These are phyloP conservation scores for Neonectria faginata DNA, from an alignment of 2,329 filamentous ascomycete genomes.

Conservation along the genomic window DNA sequence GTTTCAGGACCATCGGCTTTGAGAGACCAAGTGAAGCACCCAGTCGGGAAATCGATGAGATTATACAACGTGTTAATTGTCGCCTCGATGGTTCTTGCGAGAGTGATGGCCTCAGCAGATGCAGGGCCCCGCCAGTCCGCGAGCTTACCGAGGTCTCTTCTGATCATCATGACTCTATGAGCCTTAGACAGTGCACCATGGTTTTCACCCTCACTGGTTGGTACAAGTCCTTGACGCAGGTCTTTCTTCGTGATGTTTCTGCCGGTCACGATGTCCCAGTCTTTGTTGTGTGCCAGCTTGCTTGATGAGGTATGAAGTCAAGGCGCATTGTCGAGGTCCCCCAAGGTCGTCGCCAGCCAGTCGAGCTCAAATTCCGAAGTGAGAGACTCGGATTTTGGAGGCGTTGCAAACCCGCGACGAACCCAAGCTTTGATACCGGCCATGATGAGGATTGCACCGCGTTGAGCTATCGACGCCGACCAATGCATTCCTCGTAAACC, in stretches of 20 bases:
- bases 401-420: slow-evolving; percentile 32
- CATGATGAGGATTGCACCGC: slow-evolving; percentile 44
- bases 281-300: not conserved
- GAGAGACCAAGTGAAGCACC: not conserved
- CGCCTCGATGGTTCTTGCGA: slow-evolving; percentile 39
- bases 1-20: not conserved
- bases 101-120: slow-evolving; percentile 26
- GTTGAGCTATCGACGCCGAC: slow-evolving; percentile 43
- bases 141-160: slow-evolving; percentile 34
- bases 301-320: not conserved
- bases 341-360: slow-evolving; percentile 18
- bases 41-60: not conserved
- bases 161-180: slow-evolving; percentile 31
- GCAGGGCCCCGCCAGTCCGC: slow-evolving; percentile 39
- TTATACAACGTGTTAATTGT: slow-evolving; percentile 38
- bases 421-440: slow-evolving; percentile 40
- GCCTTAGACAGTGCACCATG: slow-evolving; percentile 3
- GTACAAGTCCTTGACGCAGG: not conserved
- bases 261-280: not conserved
- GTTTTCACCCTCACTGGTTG: not conserved
- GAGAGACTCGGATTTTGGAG: slow-evolving; percentile 19
- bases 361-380: slow-evolving; percentile 32
- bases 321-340: not conserved
- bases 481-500: slow-evolving; percentile 46
- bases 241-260: not conserved